Percentiles rank a stretch among this genome's conserved stretches.
Conservation (phyloP, 2,329 filamentous ascomycete species). For the Balansia obtecta region DNA sequence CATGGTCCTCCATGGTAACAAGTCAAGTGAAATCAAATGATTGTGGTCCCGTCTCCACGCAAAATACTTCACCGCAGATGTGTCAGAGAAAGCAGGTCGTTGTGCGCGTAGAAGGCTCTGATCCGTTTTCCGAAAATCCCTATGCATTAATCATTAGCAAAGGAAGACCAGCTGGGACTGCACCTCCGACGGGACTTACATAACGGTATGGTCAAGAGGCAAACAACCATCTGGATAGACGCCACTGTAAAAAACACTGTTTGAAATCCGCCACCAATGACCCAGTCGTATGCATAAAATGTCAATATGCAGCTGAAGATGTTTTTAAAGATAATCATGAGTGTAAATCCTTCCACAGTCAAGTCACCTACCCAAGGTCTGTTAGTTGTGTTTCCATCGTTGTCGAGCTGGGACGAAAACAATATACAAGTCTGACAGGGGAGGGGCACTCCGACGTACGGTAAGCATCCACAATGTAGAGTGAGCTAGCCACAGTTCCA, state of each 20-base stretch:
- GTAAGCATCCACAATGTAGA: conserved; percentile 91
- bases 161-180: neutral
- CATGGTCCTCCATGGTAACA: neutral
- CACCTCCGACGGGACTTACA: conserved; percentile 43
- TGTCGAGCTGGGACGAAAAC: neutral
- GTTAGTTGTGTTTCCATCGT: neutral
- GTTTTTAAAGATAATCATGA: conserved; percentile 88
- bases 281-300: conserved; percentile 75
- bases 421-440: neutral
- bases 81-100: conserved; percentile 48
- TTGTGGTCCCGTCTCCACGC: neutral
- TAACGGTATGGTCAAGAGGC: conserved; percentile 60
- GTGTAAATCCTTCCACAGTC: conserved; percentile 78
- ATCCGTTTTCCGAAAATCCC: conserved; percentile 71
- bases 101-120: conserved; percentile 60
- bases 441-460: conserved; percentile 37
- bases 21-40: neutral
- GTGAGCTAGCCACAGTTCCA: conserved; percentile 69
- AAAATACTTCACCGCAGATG: conserved; percentile 14
- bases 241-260: conserved; percentile 56
- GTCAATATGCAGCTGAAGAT: conserved; percentile 81
- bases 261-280: conserved; percentile 51
- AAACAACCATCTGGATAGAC: conserved; percentile 67
- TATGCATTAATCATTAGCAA: conserved; percentile 20
- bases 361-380: conserved; percentile 50